These are phyloP conservation scores for Pholiota microspora DNA, from an alignment of 768 basidiomycete species.

Conservation along the genomic window DNA sequence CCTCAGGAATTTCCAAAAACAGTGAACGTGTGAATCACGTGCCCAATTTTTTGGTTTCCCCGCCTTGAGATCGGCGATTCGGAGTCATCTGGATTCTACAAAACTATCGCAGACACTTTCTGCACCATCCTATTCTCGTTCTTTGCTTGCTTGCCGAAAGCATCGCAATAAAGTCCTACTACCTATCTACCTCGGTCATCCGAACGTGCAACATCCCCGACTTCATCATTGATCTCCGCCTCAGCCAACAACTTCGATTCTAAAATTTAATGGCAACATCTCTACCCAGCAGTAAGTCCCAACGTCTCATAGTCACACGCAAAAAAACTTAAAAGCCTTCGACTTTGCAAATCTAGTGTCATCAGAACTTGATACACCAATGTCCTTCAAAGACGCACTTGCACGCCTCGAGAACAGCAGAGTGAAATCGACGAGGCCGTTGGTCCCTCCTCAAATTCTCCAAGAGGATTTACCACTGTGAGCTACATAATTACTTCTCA, in stretches of 20 bases:
- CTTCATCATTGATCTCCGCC: neutral
- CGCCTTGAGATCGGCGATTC: neutral
- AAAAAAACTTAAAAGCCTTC: conserved; percentile 11
- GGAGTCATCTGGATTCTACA: conserved; percentile 10
- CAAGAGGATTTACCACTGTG: conserved; percentile 92
- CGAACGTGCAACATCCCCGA: conserved; percentile 1
- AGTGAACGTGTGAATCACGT: conserved; percentile 17
- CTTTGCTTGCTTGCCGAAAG: neutral
- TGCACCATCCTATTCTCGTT: neutral
- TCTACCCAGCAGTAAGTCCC: conserved; percentile 3
- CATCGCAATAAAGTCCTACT: neutral
- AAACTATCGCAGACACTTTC: neutral
- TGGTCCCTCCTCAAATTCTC: conserved; percentile 93
- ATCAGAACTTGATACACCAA: conserved; percentile 55
- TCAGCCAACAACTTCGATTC: neutral
- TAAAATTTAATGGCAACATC: conserved; percentile 1
- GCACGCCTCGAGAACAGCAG: conserved; percentile 82
- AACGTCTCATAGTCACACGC: conserved; percentile 9
- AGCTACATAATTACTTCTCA: conserved; percentile 17
- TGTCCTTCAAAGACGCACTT: conserved; percentile 79
- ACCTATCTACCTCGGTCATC: conserved; percentile 8
- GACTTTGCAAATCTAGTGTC: conserved; percentile 31
- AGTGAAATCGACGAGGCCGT: conserved; percentile 81
- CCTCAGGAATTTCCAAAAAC: conserved; percentile 5
- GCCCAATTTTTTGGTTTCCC: conserved; percentile 11